Percentiles rank a stretch among this genome's conserved stretches.
Evolutionary conservation across 2,329 filamentous ascomycete species (phyloP).

Genomic region (Rachicladosporium sp.): DNA sequence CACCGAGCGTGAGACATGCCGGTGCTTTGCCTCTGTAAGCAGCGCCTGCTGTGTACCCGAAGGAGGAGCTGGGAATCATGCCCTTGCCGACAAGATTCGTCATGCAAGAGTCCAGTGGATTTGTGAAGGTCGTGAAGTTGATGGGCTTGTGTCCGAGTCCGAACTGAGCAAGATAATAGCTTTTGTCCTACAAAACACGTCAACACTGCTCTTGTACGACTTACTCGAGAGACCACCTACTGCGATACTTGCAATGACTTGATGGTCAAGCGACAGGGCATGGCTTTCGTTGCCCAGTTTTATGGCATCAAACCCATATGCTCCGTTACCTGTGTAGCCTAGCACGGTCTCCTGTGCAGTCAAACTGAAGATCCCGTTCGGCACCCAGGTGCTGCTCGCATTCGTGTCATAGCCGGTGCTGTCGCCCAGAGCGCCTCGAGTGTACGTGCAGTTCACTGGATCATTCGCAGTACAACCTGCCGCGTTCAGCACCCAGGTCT

Average conservation of each 20-base stretch:
- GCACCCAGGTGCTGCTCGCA: constrained; percentile 16
- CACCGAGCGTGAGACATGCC: constrained; percentile 24
- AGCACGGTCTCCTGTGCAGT: constrained; percentile 23
- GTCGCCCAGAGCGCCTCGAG: constrained; percentile 19
- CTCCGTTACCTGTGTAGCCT: constrained; percentile 46
- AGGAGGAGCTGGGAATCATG: constrained; percentile 26
- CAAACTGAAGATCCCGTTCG: constrained; percentile 19
- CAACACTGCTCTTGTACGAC: too few relatives aligned
- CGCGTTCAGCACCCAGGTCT: constrained; percentile 21
- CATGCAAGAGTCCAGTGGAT: constrained; percentile 21
- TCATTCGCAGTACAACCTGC: constrained; percentile 20
- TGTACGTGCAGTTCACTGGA: constrained; percentile 15
- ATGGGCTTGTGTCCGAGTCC: constrained; percentile 24
- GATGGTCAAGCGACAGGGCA: constrained; percentile 14
- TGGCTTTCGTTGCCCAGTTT: constrained; percentile 14
- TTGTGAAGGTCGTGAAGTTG: constrained; percentile 28
- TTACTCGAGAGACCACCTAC: too few relatives aligned
- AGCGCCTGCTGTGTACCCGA: constrained; percentile 30
- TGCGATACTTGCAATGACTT: constrained; percentile 24
- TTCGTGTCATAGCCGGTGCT: constrained; percentile 8
- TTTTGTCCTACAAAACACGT: constrained; percentile 10
- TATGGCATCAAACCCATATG: constrained; percentile 47
- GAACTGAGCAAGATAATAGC: constrained; percentile 28
- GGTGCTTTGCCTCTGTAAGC: constrained; percentile 11
- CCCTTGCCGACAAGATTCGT: constrained; percentile 16